Base-by-base conservation (phyloP, 768 basidiomycete genomes). In the Kwoniella dejecticola region DNA sequence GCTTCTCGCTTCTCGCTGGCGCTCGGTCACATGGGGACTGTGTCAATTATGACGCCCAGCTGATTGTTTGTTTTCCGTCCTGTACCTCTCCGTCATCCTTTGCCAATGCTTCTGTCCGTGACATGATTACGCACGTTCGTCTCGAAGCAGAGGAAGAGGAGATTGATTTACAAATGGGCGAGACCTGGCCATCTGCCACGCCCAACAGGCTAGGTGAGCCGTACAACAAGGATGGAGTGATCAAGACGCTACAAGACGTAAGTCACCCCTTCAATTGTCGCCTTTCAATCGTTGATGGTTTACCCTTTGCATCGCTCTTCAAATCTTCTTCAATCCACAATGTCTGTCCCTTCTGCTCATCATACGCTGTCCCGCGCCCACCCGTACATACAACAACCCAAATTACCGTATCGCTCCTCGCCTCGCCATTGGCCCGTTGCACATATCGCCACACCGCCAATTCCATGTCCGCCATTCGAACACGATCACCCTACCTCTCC, bases 161-260 rank as follows among this genome's bases (percentile, higher is more conserved):
- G 23, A 45, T 57, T 26, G 66, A 65, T 24, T 23, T 40, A 44
- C 62, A 30, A 24, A 74, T 70, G 68, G 47, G 41, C 27, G 70
- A 71, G 31, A 56, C 56, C 3, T 74, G 73, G 73, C 66, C 70
- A 2, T 68, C 70, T 13, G 44, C 55, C n/a, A 66, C 62, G 23
- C 66, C 66, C 2, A 71, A 74, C 38, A 64, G 68, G 23, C 52
- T 74, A 27, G 70, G 62, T 11, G 64, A 69, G 26, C 41, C 63
- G 13, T 67, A 47, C 49, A 41, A 11, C 13, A 60, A 54, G 33
- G 57, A 60, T 41, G 60, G 46, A 24, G 53, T 48, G 24, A 38
- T 33, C 19, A 45, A 40, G 46, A 33, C 38, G 46, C 33, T 62
- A 17, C 48, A 62, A 23, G 60, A 62, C 31, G 60, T 62, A 42